phyloP scores from a whole-genome alignment of 495 filamentous ascomycete species.

The Penicillium argentinense region DNA sequence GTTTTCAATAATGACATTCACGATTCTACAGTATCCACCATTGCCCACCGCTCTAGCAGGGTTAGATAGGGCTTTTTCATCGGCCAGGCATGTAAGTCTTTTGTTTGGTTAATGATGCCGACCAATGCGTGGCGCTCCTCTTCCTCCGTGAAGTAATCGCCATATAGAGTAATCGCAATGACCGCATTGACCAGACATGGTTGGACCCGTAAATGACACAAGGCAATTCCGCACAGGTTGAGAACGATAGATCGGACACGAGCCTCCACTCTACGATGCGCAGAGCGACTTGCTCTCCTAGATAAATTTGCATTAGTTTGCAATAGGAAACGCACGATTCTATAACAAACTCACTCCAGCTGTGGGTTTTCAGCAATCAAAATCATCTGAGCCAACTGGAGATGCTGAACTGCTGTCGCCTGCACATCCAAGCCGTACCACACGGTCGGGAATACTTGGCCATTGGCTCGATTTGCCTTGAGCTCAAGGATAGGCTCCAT shows the following conservation, averaged over 20 bases:
- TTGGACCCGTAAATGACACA: constrained; percentile 13
- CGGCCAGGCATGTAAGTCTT: constrained; percentile 18
- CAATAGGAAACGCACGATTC: background rate
- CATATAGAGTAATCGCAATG: constrained; percentile 25
- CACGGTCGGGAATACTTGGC: constrained; percentile 26
- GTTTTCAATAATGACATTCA: too few species aligned
- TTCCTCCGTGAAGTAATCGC: constrained; percentile 26
- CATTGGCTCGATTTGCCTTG: constrained; percentile 20
- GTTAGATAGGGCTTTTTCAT: constrained; percentile 19
- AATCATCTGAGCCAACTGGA: constrained; percentile 23
- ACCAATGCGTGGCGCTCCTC: constrained; percentile 23
- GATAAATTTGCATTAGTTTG: background rate
- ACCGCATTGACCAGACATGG: constrained; percentile 30
- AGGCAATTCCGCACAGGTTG: constrained; percentile 24
- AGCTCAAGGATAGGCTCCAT: constrained; percentile 22
- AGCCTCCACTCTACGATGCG: constrained; percentile 25
- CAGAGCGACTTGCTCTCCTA: constrained; percentile 15
- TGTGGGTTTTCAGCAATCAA: constrained; percentile 26
- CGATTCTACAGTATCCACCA: constrained; percentile 12
- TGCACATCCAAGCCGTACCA: constrained; percentile 25
- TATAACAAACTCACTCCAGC: constrained; percentile 23
- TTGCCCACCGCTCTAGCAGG: constrained; percentile 12
- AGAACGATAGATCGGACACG: constrained; percentile 28
- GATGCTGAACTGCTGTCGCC: constrained; percentile 24
- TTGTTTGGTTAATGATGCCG: constrained; percentile 16